Evolutionary conservation across 768 basidiomycete genomes (phyloP), one percentile per base, ranked within the genome.

Genomic region (Asterophora lycoperdoides): DNA sequence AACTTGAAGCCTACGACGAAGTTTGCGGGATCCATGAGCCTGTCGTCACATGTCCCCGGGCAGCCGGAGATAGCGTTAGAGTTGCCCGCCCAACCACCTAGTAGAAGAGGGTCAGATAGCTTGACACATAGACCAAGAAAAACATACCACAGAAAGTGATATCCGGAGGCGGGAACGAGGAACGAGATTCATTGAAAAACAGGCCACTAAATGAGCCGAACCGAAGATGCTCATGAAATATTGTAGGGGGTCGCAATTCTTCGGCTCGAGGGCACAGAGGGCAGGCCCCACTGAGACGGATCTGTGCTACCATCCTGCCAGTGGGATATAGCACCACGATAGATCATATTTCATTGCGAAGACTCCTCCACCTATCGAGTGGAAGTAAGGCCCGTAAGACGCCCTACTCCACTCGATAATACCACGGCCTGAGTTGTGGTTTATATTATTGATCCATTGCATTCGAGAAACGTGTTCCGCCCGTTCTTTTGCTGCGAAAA

Each of bases 301-400:
- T 81, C 65, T 2, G 89, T 89, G 17, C 68, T 69, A 11, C 84
- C 84, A 8, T 72, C 61, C 0, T 81, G 60, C 90, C 87, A 44
- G 69, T 61, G 7, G 88, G 89, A n/a, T 30, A 90, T 73, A 8
- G 88, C 81, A 20, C 81, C 80, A 29, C 89, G 84, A 63, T 88
- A 90, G 62, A 59, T 92, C 87, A 92, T 92, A 93, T 57, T 86
- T 85, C 87, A 91, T 90, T 1, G 82, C 89, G 61, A 89, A 93
- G 2, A 91, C 82, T 3, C 92, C 92, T 4, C 92, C 92, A 9
- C 85, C 80, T 59, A 80, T 81, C 1, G 76, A 74, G 52, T 93
- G 90, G 61, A 93, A 93, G 44, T 77, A 78, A 29, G 85, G 82
- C 0, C 92, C 92, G 64, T 89, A 93, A 0, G 91, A 93, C 2